A percentile compares a stretch with the other conserved stretches of the same genome.
Evolutionary conservation across 1,284 basidiomycete genomes (phyloP).

Genomic region (Ganoderma sp.): DNA sequence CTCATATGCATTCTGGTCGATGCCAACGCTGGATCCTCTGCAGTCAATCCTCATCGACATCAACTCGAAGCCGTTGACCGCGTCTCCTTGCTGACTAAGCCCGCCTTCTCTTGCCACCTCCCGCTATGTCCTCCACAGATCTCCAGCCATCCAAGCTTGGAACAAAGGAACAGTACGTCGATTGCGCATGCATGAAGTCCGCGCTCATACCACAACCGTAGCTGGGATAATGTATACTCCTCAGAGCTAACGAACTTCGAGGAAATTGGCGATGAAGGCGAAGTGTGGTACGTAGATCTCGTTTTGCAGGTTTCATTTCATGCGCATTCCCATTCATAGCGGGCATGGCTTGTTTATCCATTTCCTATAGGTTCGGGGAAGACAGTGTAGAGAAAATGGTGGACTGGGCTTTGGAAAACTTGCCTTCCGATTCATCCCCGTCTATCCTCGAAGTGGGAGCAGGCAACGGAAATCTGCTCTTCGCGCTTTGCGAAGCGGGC

Average conservation of each 20-base stretch:
- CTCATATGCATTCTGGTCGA: background rate
- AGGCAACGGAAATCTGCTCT: conserved; percentile 86
- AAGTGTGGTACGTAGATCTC: conserved; percentile 69
- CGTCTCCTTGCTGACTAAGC: conserved; percentile 41
- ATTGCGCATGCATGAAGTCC: background rate
- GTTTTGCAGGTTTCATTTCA: too few species aligned
- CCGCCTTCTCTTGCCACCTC: conserved; percentile 20
- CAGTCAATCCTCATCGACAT: background rate
- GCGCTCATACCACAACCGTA: conserved; percentile 35
- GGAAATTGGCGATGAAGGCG: conserved; percentile 87
- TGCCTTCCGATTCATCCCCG: conserved; percentile 53
- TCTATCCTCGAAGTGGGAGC: conserved; percentile 78
- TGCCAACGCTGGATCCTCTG: background rate
- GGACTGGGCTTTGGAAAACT: conserved; percentile 61
- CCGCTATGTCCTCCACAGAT: conserved; percentile 37
- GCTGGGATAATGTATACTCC: conserved; percentile 77
- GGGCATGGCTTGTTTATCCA: background rate
- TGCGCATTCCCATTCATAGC: too few species aligned
- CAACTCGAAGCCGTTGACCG: background rate
- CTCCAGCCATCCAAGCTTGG: conserved; percentile 51
- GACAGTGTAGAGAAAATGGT: conserved; percentile 86
- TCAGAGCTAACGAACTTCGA: conserved; percentile 78
- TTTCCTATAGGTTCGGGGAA: conserved; percentile 74
- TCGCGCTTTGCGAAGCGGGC: conserved; percentile 72
- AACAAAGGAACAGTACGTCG: conserved; percentile 54